Evolutionary conservation across 2,329 filamentous ascomycete genomes (phyloP).

Genomic region (Hirsutella thompsonii): DNA sequence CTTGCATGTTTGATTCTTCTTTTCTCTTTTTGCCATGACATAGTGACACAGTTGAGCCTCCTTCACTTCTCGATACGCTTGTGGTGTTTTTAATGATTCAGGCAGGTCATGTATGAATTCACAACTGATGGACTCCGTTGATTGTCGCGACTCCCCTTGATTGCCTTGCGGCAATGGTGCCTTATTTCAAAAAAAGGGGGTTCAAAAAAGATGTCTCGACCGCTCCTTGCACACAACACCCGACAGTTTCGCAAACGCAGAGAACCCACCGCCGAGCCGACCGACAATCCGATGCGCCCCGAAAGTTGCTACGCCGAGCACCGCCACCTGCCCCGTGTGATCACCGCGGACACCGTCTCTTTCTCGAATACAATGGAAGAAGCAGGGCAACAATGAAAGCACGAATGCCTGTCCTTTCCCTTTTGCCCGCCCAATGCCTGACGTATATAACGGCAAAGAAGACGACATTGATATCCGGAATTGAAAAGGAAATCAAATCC

Average conservation of each 20-base stretch:
- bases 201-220: too few relatives aligned
- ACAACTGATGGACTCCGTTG: too few relatives aligned
- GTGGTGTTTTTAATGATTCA: too few relatives aligned
- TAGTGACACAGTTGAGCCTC: too few relatives aligned
- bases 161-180: slow-evolving; percentile 1
- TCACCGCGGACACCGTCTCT: too few relatives aligned
- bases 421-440: slow-evolving; percentile 1
- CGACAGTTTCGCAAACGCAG: neutral
- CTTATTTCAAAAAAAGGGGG: neutral
- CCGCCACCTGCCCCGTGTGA: neutral
- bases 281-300: slow-evolving; percentile 2
- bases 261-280: neutral
- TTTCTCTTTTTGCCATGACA: too few relatives aligned
- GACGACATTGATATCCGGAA: neutral
- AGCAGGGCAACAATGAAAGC: neutral
- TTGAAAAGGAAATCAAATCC: neutral
- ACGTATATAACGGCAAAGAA: neutral
- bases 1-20: too few relatives aligned
- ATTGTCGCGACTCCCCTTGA: too few relatives aligned
- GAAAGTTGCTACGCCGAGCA: neutral
- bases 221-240: neutral
- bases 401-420: neutral
- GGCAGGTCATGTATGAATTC: too few relatives aligned
- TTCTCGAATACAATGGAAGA: neutral
- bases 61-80: too few relatives aligned